These are phyloP conservation scores for Lachnellula cervina DNA, from an alignment of 2,329 filamentous ascomycete species.

Conservation along the genomic window DNA sequence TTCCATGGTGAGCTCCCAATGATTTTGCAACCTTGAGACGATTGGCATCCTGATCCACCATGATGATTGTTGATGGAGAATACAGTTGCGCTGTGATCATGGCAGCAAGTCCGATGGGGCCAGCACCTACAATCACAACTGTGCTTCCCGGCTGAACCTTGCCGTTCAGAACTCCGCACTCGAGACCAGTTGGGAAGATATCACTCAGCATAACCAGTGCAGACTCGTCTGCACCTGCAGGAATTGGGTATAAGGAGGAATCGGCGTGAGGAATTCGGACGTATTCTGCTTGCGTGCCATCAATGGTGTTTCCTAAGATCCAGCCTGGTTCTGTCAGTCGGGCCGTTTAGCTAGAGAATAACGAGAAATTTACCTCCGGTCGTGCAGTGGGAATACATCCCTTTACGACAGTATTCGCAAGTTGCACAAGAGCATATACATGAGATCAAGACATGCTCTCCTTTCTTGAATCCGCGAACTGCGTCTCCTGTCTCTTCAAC, in stretches of 20 bases:
- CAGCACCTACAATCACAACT: slow-evolving; percentile 51
- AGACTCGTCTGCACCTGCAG: slow-evolving; percentile 76
- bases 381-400: slow-evolving; percentile 49
- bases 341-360: too few species aligned
- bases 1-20: slow-evolving; percentile 44
- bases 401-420: slow-evolving; percentile 46
- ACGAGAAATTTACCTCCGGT: slow-evolving; percentile 35
- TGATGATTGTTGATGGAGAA: slow-evolving; percentile 45
- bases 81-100: slow-evolving; percentile 52
- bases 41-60: slow-evolving; percentile 46
- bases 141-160: slow-evolving; percentile 47
- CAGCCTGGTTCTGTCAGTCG: slow-evolving; percentile 33
- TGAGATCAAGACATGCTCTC: slow-evolving; percentile 48
- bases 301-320: slow-evolving; percentile 54
- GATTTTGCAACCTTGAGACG: slow-evolving; percentile 43
- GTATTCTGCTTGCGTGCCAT: slow-evolving; percentile 82
- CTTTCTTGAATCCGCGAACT: slow-evolving; percentile 43
- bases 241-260: slow-evolving; percentile 75
- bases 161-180: slow-evolving; percentile 49
- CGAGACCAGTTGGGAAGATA: slow-evolving; percentile 51
- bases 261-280: slow-evolving; percentile 76
- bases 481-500: slow-evolving; percentile 41
- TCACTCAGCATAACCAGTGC: slow-evolving; percentile 57
- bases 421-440: slow-evolving; percentile 47
- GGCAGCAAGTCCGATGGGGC: slow-evolving; percentile 51